Evolutionary conservation across 2,329 filamentous ascomycete genomes (phyloP).

Genomic region (Aspergillus fijiensis): DNA sequence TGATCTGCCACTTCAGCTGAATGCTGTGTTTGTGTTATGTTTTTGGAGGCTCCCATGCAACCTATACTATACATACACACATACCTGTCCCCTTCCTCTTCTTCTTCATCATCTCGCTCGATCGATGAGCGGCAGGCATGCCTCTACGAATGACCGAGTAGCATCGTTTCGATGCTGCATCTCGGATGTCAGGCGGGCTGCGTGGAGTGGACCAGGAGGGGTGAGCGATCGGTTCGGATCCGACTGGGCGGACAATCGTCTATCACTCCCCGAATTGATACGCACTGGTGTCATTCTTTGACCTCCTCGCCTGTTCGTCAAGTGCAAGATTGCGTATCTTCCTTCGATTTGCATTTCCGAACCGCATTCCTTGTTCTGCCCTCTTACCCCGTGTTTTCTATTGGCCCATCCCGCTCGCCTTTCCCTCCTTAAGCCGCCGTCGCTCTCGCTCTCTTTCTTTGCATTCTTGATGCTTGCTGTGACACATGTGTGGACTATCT

Average conservation of each 20-base stretch:
- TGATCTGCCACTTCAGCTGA: neutral
- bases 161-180: neutral
- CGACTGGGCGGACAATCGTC: neutral
- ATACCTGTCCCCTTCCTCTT: neutral
- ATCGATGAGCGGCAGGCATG: neutral
- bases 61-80: neutral
- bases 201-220: neutral
- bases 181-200: conserved; percentile 1
- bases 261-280: neutral
- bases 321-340: conserved; percentile 6
- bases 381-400: neutral
- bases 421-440: neutral
- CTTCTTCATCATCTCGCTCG: neutral
- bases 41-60: neutral
- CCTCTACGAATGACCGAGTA: neutral
- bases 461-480: neutral
- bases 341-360: neutral
- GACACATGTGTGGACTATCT: neutral
- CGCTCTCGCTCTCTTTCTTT: neutral
- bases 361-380: neutral
- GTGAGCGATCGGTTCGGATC: neutral
- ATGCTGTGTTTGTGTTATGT: neutral
- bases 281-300: neutral
- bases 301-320: neutral
- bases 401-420: neutral